Conservation (phyloP, 345 rosid species). For the Physaria fendleri region DNA sequence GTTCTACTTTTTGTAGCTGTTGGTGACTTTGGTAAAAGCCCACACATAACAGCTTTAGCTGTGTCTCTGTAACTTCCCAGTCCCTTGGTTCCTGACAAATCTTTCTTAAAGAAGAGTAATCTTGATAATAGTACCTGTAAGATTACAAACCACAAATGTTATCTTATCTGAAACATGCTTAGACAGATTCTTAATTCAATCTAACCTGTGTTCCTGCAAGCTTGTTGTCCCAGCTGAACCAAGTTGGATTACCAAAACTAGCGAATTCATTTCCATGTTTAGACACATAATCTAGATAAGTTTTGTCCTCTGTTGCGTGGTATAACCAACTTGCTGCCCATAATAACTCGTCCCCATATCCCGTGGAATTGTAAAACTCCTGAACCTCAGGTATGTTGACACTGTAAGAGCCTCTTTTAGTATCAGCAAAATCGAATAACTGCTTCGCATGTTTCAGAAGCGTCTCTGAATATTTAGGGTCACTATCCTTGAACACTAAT, state of each 20-base stretch:
- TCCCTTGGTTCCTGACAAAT: constrained; percentile 45
- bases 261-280: constrained; percentile 64
- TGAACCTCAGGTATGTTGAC: constrained; percentile 59
- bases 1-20: constrained; percentile 81
- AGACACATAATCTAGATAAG: constrained; percentile 65
- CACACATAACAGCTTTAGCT: constrained; percentile 94
- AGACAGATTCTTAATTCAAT: neutral
- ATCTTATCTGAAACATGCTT: neutral
- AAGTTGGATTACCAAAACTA: constrained; percentile 74
- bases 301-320: constrained; percentile 71
- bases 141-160: neutral
- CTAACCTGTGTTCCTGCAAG: constrained; percentile 90
- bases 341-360: constrained; percentile 81
- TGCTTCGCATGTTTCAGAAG: constrained; percentile 79
- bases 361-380: constrained; percentile 74
- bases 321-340: constrained; percentile 99
- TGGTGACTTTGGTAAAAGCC: constrained; percentile 81
- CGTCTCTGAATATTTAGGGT: constrained; percentile 59
- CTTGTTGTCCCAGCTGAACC: constrained; percentile 99
- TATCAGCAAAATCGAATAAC: constrained; percentile 77
- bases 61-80: constrained; percentile 64
- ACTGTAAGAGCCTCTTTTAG: constrained; percentile 58
- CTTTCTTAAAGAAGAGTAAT: constrained; percentile 68
- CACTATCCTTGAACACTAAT: constrained; percentile 64
- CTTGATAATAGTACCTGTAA: constrained; percentile 82